phyloP scores from a whole-genome alignment of 2,329 filamentous ascomycete genomes.

The Pestalotiopsis sp. region DNA sequence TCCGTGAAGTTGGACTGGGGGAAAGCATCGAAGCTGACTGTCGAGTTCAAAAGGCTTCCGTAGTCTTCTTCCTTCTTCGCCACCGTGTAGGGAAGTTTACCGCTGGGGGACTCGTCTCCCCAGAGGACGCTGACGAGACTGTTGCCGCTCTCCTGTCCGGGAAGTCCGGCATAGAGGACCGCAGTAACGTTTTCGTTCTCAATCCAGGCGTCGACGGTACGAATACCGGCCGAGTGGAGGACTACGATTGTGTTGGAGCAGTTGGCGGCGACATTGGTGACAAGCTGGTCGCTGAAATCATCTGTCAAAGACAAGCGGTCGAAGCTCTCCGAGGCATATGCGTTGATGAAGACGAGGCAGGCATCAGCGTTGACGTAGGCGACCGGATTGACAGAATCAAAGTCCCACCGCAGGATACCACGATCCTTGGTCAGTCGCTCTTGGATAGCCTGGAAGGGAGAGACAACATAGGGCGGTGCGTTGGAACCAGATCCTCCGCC shows the following conservation, averaged over 20 bases:
- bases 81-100: constrained; percentile 33
- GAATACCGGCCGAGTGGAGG: constrained; percentile 58
- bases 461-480: constrained; percentile 78
- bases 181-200: constrained; percentile 75
- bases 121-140: constrained; percentile 72
- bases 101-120: constrained; percentile 39
- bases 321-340: constrained; percentile 77
- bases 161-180: constrained; percentile 77
- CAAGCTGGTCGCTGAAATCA: constrained; percentile 18
- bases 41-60: constrained; percentile 67
- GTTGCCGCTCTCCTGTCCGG: constrained; percentile 81
- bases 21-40: constrained; percentile 38
- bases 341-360: constrained; percentile 82
- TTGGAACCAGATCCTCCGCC: constrained; percentile 89
- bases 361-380: constrained; percentile 65
- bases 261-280: constrained; percentile 18
- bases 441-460: constrained; percentile 65
- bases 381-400: constrained; percentile 16
- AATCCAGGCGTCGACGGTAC: constrained; percentile 80
- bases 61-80: constrained; percentile 29
- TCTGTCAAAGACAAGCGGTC: constrained; percentile 16
- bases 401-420: constrained; percentile 21
- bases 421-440: constrained; percentile 44
- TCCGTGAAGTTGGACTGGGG: constrained; percentile 82
- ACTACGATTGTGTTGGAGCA: constrained; percentile 61